A percentile compares a stretch with the other conserved stretches of the same genome.
Evolutionary conservation across 148 eudicot genomes (phyloP).

Genomic region (Rhododendron ferrugineum): DNA sequence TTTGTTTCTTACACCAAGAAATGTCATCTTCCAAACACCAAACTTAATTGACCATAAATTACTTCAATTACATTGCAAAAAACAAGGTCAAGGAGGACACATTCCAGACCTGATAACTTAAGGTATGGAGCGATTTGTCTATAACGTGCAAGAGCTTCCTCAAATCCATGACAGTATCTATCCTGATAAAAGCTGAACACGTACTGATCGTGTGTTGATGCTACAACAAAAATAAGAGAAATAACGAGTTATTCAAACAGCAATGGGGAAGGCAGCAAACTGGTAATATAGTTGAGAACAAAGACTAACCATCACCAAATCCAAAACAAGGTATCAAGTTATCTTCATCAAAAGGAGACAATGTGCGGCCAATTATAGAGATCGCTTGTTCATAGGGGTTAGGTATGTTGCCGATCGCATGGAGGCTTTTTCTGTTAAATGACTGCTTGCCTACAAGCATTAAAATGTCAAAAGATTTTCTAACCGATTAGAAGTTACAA

Average conservation of each 20-base stretch:
- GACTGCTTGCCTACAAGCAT: conserved; percentile 49
- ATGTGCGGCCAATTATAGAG: conserved; percentile 69
- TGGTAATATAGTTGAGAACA: background rate
- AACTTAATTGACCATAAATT: background rate
- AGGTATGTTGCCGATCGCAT: conserved; percentile 44
- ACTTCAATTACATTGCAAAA: background rate
- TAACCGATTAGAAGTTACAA: conserved; percentile 6
- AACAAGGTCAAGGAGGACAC: conserved; percentile 7
- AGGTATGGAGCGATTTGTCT: conserved; percentile 55
- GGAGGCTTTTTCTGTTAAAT: conserved; percentile 69
- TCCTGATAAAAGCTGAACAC: conserved; percentile 78
- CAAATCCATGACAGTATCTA: conserved; percentile 64
- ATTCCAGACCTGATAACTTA: conserved; percentile 52
- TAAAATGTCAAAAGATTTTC: conserved; percentile 10
- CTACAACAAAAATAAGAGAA: conserved; percentile 21
- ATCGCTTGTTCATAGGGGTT: conserved; percentile 86
- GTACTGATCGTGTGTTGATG: conserved; percentile 54
- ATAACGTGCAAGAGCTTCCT: conserved; percentile 75
- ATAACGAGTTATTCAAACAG: background rate
- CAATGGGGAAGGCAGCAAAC: background rate
- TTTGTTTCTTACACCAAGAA: background rate
- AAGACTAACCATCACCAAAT: conserved; percentile 74
- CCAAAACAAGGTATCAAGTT: conserved; percentile 85
- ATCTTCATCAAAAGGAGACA: conserved; percentile 85
- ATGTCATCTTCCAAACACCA: background rate